Conservation (phyloP, 371 early-diverging fungal genomes). For the Apophysomyces variabilis region DNA sequence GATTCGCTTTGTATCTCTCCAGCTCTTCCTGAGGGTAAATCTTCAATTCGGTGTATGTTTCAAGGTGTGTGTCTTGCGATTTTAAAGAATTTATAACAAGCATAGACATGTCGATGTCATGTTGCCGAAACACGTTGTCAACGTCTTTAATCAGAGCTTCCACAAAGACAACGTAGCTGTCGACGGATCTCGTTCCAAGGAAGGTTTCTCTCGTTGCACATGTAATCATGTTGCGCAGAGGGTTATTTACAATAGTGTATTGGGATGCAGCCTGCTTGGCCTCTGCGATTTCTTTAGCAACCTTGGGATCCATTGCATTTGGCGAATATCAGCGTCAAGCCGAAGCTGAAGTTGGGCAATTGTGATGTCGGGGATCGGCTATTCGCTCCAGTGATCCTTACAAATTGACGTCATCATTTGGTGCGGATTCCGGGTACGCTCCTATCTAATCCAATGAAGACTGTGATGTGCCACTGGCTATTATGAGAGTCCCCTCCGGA, state of each 20-base stretch:
- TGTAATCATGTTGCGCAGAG: conserved; percentile 29
- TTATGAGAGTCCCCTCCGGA: too few species aligned
- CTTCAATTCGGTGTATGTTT: conserved; percentile 35
- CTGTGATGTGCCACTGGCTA: too few species aligned
- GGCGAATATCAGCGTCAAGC: conserved; percentile 1
- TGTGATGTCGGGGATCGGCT: neutral
- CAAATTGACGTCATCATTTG: too few species aligned
- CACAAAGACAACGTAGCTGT: conserved; percentile 34
- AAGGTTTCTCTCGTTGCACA: conserved; percentile 28
- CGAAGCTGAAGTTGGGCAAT: neutral
- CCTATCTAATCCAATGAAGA: too few species aligned
- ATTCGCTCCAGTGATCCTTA: too few species aligned
- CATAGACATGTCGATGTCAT: conserved; percentile 24
- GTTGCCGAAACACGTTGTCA: conserved; percentile 20
- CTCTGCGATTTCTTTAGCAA: conserved; percentile 15
- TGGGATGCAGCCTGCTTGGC: conserved; percentile 14
- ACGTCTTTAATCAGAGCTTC: conserved; percentile 33
- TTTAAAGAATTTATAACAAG: conserved; percentile 42
- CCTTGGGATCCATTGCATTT: conserved; percentile 3
- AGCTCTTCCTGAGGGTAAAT: conserved; percentile 20
- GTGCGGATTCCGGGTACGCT: too few species aligned
- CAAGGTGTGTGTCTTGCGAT: conserved; percentile 33
- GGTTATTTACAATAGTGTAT: conserved; percentile 16
- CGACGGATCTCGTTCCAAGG: conserved; percentile 31
- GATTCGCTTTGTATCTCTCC: conserved; percentile 20